These are phyloP conservation scores for Larix kaempferi DNA, from an alignment of 75 land plant genomes.

Conservation along the genomic window DNA sequence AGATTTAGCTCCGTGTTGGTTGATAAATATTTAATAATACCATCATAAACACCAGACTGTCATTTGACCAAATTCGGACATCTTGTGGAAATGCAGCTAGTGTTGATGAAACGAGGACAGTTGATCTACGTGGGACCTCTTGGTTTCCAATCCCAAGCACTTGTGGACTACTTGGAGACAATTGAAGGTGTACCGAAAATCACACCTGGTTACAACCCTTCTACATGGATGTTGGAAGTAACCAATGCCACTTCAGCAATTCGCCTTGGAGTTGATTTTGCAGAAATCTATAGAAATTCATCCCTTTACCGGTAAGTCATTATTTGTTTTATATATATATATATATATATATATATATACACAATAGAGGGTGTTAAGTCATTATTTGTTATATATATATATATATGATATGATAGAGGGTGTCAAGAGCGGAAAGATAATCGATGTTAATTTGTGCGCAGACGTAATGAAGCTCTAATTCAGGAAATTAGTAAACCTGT, in stretches of 20 bases:
- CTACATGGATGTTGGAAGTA: conserved; percentile 59
- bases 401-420: background rate
- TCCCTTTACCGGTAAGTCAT: conserved; percentile 15
- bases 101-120: conserved; percentile 45
- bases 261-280: conserved; percentile 29
- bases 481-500: conserved; percentile 40
- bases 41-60: too few relatives aligned
- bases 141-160: conserved; percentile 33
- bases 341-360: too few relatives aligned
- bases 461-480: conserved; percentile 42
- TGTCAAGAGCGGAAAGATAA: background rate
- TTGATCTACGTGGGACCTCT: conserved; percentile 43
- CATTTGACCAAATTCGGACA: too few relatives aligned
- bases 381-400: too few relatives aligned
- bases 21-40: too few relatives aligned
- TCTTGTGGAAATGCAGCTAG: conserved; percentile 16
- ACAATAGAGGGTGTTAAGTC: too few relatives aligned
- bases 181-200: conserved; percentile 21
- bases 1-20: too few relatives aligned
- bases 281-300: conserved; percentile 26
- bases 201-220: conserved; percentile 43
- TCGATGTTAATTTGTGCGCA: conserved; percentile 4
- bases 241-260: conserved; percentile 17
- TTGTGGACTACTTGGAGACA: conserved; percentile 47
- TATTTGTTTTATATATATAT: background rate